Percentiles rank a stretch among this genome's conserved stretches.
These are phyloP conservation scores for Laguncularia racemosa DNA, from an alignment of 345 rosid species.

Conservation along the genomic window DNA sequence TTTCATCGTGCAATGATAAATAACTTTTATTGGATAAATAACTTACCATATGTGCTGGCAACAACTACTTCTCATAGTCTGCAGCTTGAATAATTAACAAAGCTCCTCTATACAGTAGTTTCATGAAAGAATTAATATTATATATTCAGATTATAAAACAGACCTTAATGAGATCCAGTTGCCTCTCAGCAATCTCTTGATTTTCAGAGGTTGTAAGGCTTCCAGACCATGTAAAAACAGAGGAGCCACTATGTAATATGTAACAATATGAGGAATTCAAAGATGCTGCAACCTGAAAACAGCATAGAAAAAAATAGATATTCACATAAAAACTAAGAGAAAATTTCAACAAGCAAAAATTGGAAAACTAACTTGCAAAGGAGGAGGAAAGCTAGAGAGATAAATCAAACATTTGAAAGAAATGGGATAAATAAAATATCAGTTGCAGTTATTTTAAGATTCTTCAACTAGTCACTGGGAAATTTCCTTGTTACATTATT, in stretches of 20 bases:
- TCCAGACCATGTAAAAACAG: slow-evolving; percentile 88
- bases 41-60: background rate
- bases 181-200: slow-evolving; percentile 74
- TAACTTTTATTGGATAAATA: slow-evolving; percentile 20
- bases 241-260: slow-evolving; percentile 92
- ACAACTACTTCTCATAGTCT: background rate
- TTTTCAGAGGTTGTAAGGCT: slow-evolving; percentile 87
- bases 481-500: no score
- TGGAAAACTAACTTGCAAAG: no score
- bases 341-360: no score
- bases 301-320: slow-evolving; percentile 2
- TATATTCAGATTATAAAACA: background rate
- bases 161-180: slow-evolving; percentile 84
- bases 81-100: background rate
- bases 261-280: slow-evolving; percentile 79
- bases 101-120: background rate
- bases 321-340: background rate
- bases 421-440: no score
- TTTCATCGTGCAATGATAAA: no score
- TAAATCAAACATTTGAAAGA: no score
- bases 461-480: no score
- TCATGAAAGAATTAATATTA: slow-evolving; percentile 1
- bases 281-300: slow-evolving; percentile 67
- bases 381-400: no score
- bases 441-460: no score